Conservation (phyloP, 164 flowering plant species). For the Kalanchoe fedtschenkoi region DNA sequence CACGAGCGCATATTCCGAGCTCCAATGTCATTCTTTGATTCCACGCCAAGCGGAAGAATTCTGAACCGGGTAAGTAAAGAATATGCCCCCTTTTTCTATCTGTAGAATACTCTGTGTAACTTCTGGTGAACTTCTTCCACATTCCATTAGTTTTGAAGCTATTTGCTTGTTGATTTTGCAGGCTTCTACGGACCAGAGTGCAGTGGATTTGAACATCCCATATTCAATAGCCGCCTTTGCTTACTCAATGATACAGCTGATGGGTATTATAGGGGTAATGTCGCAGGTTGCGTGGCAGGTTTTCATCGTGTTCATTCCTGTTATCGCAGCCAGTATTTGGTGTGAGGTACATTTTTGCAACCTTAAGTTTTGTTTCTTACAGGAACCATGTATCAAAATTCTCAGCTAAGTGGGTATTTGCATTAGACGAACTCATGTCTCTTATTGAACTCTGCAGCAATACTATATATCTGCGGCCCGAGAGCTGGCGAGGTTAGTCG, state of each 20-base stretch:
- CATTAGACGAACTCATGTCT: not conserved
- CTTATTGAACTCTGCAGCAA: slow-evolving; percentile 32
- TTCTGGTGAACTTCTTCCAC: not conserved
- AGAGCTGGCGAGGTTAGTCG: slow-evolving; percentile 58
- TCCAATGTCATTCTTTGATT: slow-evolving; percentile 92
- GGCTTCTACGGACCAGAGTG: slow-evolving; percentile 95
- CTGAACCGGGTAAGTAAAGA: slow-evolving; percentile 56
- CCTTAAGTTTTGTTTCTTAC: not conserved
- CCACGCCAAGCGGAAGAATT: slow-evolving; percentile 91
- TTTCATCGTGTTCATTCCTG: slow-evolving; percentile 70
- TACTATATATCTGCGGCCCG: slow-evolving; percentile 64
- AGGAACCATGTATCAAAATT: not conserved
- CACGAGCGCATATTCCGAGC: slow-evolving; percentile 77
- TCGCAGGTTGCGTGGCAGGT: slow-evolving; percentile 91
- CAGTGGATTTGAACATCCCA: slow-evolving; percentile 52
- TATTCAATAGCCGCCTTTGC: slow-evolving; percentile 35
- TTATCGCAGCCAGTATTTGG: slow-evolving; percentile 55
- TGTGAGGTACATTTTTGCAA: slow-evolving; percentile 47
- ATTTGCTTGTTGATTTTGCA: slow-evolving; percentile 10
- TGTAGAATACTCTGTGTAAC: too few species aligned
- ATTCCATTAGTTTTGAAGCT: not conserved
- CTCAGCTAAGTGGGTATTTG: not conserved
- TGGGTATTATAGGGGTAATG: slow-evolving; percentile 83
- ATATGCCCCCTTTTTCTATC: not conserved
- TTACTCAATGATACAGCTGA: slow-evolving; percentile 47